Conservation (phyloP, 495 filamentous ascomycete genomes). For the Penicillium subrubescens region DNA sequence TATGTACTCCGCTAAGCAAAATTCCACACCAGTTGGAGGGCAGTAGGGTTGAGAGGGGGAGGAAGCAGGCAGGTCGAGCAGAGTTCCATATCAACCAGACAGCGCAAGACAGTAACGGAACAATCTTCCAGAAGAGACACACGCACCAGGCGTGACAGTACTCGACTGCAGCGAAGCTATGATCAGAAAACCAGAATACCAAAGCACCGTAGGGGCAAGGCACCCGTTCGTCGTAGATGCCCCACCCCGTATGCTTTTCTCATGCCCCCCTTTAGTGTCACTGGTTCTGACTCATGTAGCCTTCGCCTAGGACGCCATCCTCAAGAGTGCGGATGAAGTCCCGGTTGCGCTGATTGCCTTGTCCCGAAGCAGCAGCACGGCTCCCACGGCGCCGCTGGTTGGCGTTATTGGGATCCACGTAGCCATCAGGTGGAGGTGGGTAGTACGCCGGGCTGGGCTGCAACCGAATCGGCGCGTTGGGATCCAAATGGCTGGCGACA, state of each 20-base stretch:
- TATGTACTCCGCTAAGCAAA: constrained; percentile 9
- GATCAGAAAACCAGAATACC: constrained; percentile 1
- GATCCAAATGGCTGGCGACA: constrained; percentile 96
- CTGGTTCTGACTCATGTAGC: constrained; percentile 65
- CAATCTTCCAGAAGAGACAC: not conserved
- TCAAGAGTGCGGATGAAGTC: constrained; percentile 94
- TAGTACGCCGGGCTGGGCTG: constrained; percentile 98
- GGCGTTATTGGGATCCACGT: constrained; percentile 58
- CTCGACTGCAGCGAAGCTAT: constrained; percentile 6
- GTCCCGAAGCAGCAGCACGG: constrained; percentile 53
- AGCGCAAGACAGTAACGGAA: constrained; percentile 12
- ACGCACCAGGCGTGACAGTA: constrained; percentile 16
- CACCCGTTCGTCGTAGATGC: not conserved
- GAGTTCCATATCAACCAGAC: constrained; percentile 13
- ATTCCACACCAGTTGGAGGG: constrained; percentile 1
- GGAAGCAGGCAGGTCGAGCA: constrained; percentile 15
- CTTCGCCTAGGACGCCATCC: constrained; percentile 87
- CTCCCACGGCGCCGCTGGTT: constrained; percentile 78
- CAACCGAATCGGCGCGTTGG: constrained; percentile 87
- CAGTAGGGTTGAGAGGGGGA: constrained; percentile 8
- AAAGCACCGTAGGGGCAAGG: constrained; percentile 6
- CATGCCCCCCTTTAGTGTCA: constrained; percentile 54
- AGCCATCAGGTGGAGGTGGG: constrained; percentile 88
- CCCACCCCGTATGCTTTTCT: not conserved
- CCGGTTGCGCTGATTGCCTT: constrained; percentile 64